Percentiles rank a stretch among this genome's conserved stretches.
phyloP scores from a whole-genome alignment of 176 grass and related monocot genomes.

The Zoysia japonica region DNA sequence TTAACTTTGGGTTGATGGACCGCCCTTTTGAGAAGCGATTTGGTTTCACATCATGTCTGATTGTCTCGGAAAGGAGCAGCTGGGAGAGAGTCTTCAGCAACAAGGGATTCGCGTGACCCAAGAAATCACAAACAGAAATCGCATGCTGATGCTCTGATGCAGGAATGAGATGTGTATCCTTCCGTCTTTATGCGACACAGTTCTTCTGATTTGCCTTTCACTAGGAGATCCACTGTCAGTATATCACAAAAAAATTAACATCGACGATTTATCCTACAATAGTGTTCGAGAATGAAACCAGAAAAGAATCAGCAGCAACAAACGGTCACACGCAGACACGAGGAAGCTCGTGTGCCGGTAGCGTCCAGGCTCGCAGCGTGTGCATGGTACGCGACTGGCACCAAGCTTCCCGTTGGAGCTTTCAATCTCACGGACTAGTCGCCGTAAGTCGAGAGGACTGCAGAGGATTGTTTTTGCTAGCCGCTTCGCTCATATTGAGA shows the following conservation, averaged over 20 bases:
- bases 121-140: conserved; percentile 13
- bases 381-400: too few relatives aligned
- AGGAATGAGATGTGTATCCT: neutral
- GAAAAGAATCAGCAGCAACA: neutral
- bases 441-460: too few relatives aligned
- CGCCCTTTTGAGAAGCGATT: conserved; percentile 45
- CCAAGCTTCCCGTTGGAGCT: neutral
- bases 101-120: conserved; percentile 42
- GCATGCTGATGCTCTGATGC: neutral
- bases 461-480: too few relatives aligned
- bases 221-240: neutral
- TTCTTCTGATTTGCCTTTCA: neutral
- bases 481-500: too few relatives aligned
- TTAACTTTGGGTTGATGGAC: too few relatives aligned
- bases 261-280: neutral
- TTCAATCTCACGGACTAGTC: neutral
- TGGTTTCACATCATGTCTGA: conserved; percentile 38
- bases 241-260: neutral
- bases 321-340: neutral
- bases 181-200: too few relatives aligned
- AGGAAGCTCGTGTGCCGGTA: neutral
- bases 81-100: conserved; percentile 15
- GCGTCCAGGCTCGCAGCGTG: neutral
- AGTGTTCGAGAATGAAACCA: neutral
- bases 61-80: neutral